Evolutionary conservation across 345 rosid species (phyloP), one percentile per base, ranked within the genome.

Genomic region (Gossypium herbaceum): DNA sequence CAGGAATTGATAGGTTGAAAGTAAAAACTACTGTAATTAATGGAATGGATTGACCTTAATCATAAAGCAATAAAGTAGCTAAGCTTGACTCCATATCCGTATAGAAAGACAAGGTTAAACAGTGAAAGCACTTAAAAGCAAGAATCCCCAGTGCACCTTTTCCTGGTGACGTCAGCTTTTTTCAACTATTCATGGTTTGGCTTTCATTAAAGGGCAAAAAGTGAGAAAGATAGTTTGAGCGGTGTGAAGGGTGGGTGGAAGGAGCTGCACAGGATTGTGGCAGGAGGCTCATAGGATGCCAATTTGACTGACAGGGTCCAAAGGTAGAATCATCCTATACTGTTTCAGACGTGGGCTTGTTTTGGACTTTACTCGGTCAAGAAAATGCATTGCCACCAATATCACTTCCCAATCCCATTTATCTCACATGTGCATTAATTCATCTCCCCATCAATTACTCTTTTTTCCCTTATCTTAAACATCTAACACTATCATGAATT

Each of bases 261-360:
- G 34, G 7, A 34, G 41, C 1, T 34, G 7, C 41, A 34, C 41
- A 1, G 41, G 29, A 71, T 29, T 55, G 27, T 55, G n/a, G 8
- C 39, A 9, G 19, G 17, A 56, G 45, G 74, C 24, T 72, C 74
- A 72, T 72, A 12, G 74, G 74, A 72, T 72, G 52, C 74, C 52
- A 39, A 20, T 43, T 51, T 70, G 60, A 25, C n/a, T 25, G 41
- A n/a, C 24, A 27, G 29, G 24, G 25, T 69, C 59, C 16, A 64
- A 41, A 64, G 12, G 48, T 12, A 63, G 16, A 64, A n/a, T 63
- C 68, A 3, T 16, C 22, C 1, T 12, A 19, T 1, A 15, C 12
- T 19, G 5, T 41, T 19, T 65, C 64, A 60, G 41, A 60, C 25
- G 9, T 10, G 5, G 27, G 17, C 48, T 70, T 29, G 17, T n/a